Evolutionary conservation across 2,329 filamentous ascomycete genomes (phyloP).

Genomic region (Curvularia verruculosa): DNA sequence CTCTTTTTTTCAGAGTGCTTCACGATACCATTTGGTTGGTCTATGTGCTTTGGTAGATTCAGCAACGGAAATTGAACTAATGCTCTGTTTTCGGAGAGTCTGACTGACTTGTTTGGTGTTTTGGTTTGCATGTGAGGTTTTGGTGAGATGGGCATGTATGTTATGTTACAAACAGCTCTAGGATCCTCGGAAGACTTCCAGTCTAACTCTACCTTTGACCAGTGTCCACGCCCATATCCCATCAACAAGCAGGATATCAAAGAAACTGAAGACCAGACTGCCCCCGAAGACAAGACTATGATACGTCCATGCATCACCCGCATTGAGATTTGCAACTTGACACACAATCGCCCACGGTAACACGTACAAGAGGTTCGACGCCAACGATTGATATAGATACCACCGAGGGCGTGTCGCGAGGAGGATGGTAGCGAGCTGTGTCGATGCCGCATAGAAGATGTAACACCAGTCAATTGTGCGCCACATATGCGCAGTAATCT

Average conservation of each 20-base stretch:
- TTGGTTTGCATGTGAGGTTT: not conserved
- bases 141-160: not conserved
- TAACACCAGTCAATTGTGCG: slow-evolving; percentile 64
- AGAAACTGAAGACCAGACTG: slow-evolving; percentile 70
- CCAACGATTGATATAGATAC: slow-evolving; percentile 72
- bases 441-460: slow-evolving; percentile 70
- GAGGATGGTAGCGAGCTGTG: slow-evolving; percentile 68
- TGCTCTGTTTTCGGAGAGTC: not conserved
- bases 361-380: slow-evolving; percentile 71
- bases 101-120: not conserved
- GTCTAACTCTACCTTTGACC: not conserved
- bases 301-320: slow-evolving; percentile 68
- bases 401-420: slow-evolving; percentile 68
- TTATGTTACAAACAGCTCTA: too few relatives aligned
- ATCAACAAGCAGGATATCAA: slow-evolving; percentile 59
- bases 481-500: slow-evolving; percentile 71
- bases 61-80: not conserved
- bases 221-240: slow-evolving; percentile 53
- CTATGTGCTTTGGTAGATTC: not conserved
- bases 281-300: slow-evolving; percentile 71
- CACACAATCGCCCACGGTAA: slow-evolving; percentile 72
- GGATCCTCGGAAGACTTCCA: not conserved
- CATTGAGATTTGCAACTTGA: slow-evolving; percentile 48
- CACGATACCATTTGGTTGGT: slow-evolving; percentile 1
- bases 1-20: not conserved